phyloP scores from a whole-genome alignment of 148 eudicot genomes.

The Hydrangea macrophylla region DNA sequence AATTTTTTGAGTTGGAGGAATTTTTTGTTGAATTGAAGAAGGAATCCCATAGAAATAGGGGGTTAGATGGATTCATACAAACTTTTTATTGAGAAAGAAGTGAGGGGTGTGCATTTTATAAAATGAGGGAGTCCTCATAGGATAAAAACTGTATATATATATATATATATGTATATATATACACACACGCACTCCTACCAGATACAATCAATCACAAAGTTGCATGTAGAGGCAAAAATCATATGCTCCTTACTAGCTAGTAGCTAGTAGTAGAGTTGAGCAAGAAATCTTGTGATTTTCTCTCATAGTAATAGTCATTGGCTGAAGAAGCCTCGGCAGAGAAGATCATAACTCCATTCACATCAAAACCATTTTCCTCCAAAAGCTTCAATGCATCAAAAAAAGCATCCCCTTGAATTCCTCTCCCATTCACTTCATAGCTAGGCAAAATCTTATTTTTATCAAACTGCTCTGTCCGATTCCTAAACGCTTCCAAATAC shows the following conservation, averaged over 20 bases:
- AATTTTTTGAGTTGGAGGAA: no score
- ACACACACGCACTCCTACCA: no score
- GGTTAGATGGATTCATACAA: no score
- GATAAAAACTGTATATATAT: no score
- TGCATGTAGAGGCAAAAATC: background rate
- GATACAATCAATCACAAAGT: no score
- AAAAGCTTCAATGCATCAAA: constrained; percentile 28
- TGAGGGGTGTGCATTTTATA: no score
- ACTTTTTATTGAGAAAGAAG: no score
- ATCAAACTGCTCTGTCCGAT: constrained; percentile 20
- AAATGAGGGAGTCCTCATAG: no score
- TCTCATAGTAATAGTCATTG: constrained; percentile 28
- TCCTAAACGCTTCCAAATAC: constrained; percentile 23
- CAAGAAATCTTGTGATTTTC: constrained; percentile 31
- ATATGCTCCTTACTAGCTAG: no score
- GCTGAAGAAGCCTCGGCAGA: constrained; percentile 42
- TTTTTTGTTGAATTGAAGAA: no score
- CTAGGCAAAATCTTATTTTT: constrained; percentile 32
- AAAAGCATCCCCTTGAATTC: constrained; percentile 44
- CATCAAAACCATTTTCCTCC: constrained; percentile 27
- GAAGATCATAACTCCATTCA: constrained; percentile 42
- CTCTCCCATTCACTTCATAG: constrained; percentile 44
- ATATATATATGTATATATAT: no score
- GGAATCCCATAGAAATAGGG: no score
- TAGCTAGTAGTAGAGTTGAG: constrained; percentile 30